phyloP scores from a whole-genome alignment of 257 asterid species.

The Scutellaria minor region DNA sequence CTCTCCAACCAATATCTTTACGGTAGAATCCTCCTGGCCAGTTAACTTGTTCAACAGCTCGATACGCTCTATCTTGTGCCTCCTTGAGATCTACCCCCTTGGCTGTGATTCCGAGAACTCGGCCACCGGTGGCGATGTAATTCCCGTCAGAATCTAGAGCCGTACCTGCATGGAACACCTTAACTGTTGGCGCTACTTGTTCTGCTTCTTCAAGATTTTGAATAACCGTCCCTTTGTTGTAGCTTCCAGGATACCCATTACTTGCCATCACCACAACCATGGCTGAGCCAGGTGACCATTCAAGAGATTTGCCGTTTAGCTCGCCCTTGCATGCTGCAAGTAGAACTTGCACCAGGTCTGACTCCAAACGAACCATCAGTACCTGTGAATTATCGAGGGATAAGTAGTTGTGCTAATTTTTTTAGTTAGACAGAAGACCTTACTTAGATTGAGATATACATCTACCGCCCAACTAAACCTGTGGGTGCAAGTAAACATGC shows the following conservation, averaged over 20 bases:
- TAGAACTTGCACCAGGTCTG: constrained; percentile 75
- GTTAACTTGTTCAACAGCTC: constrained; percentile 63
- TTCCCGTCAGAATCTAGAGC: constrained; percentile 65
- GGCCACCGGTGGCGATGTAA: constrained; percentile 81
- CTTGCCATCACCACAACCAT: constrained; percentile 98
- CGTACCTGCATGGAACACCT: constrained; percentile 87
- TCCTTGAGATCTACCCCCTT: constrained; percentile 76
- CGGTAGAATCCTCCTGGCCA: constrained; percentile 83
- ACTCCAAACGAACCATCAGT: constrained; percentile 84
- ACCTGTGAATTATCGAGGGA: constrained; percentile 50
- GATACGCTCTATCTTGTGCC: constrained; percentile 81
- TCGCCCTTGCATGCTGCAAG: constrained; percentile 83
- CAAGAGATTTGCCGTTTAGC: constrained; percentile 55
- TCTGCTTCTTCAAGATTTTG: constrained; percentile 80
- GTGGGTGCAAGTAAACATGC: no score
- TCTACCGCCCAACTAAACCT: no score
- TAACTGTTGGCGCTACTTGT: constrained; percentile 59
- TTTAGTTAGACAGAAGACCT: no score
- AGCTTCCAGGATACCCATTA: constrained; percentile 85
- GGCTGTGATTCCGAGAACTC: constrained; percentile 89
- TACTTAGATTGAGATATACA: no score
- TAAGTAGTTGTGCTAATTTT: no score
- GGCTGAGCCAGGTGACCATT: constrained; percentile 89
- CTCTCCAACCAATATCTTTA: constrained; percentile 92
- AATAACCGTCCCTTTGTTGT: constrained; percentile 71